A percentile compares a stretch with the other conserved stretches of the same genome.
phyloP scores from a whole-genome alignment of 2,329 filamentous ascomycete species.

The Microsporum ferrugineum region DNA sequence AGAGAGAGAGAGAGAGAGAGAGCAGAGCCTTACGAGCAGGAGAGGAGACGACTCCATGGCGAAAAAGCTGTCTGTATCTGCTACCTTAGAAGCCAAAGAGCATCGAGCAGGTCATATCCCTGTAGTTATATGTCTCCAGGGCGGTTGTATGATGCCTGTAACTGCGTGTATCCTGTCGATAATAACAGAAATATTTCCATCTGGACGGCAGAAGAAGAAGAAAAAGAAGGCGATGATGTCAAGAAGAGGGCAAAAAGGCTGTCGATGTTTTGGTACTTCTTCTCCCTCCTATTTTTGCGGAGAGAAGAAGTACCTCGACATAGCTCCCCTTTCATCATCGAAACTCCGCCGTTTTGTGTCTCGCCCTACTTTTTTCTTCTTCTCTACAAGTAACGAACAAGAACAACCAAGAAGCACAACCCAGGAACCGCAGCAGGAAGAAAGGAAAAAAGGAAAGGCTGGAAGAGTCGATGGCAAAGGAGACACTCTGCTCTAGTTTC shows the following conservation, averaged over 20 bases:
- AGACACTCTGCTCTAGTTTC: too few relatives aligned
- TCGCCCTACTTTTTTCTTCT: too few relatives aligned
- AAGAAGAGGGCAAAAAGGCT: not conserved
- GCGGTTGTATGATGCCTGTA: not conserved
- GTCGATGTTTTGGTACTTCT: not conserved
- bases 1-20: constrained; percentile 2
- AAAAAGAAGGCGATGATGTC: not conserved
- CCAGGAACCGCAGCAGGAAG: too few relatives aligned
- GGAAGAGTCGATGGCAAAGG: too few relatives aligned
- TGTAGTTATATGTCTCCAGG: not conserved
- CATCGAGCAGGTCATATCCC: not conserved
- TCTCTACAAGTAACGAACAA: too few relatives aligned
- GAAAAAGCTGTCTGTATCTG: not conserved
- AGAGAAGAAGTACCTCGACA: not conserved
- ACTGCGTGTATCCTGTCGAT: not conserved
- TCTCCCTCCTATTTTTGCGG: not conserved
- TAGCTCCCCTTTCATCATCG: not conserved
- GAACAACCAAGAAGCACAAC: too few relatives aligned
- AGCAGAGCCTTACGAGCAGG: constrained; percentile 44
- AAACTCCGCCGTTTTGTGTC: too few relatives aligned
- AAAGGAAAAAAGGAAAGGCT: too few relatives aligned
- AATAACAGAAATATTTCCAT: not conserved
- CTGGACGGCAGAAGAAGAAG: not conserved
- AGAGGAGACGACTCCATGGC: constrained; percentile 59
- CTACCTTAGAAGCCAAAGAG: not conserved